Evolutionary conservation across 768 basidiomycete species (phyloP).

Genomic region (Podaxis sp.): DNA sequence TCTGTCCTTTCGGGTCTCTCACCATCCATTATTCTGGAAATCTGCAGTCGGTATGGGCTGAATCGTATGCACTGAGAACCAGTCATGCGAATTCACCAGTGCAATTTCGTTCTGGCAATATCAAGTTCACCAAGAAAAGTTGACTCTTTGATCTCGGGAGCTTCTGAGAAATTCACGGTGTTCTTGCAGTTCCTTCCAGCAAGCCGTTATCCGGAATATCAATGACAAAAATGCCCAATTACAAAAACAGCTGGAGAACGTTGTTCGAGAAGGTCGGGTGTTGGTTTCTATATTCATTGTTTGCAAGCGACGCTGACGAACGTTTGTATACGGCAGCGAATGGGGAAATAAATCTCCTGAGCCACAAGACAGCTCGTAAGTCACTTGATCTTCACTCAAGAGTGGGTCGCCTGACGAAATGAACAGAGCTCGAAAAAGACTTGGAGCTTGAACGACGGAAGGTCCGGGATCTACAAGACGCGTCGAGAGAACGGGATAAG

Average conservation of each 20-base stretch:
- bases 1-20: constrained; percentile 82
- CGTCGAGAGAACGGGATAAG: constrained; percentile 74
- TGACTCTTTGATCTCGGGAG: constrained; percentile 13
- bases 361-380: constrained; percentile 66
- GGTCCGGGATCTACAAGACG: constrained; percentile 70
- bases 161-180: neutral
- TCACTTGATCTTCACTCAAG: neutral
- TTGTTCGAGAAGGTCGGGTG: constrained; percentile 77
- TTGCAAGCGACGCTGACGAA: neutral
- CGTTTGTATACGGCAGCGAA: constrained; percentile 50
- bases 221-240: constrained; percentile 82
- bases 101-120: constrained; percentile 93
- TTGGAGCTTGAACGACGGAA: constrained; percentile 78
- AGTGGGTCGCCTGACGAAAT: neutral
- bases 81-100: constrained; percentile 33
- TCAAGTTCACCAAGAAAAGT: constrained; percentile 87
- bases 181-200: constrained; percentile 68
- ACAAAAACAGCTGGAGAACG: constrained; percentile 84
- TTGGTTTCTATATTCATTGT: neutral
- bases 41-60: constrained; percentile 65
- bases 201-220: constrained; percentile 76
- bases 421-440: constrained; percentile 73
- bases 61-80: constrained; percentile 4
- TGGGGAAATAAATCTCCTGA: constrained; percentile 69
- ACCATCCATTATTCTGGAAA: constrained; percentile 76